Evolutionary conservation across 495 filamentous ascomycete genomes (phyloP).

Genomic region (Hypomontagnella monticulosa): DNA sequence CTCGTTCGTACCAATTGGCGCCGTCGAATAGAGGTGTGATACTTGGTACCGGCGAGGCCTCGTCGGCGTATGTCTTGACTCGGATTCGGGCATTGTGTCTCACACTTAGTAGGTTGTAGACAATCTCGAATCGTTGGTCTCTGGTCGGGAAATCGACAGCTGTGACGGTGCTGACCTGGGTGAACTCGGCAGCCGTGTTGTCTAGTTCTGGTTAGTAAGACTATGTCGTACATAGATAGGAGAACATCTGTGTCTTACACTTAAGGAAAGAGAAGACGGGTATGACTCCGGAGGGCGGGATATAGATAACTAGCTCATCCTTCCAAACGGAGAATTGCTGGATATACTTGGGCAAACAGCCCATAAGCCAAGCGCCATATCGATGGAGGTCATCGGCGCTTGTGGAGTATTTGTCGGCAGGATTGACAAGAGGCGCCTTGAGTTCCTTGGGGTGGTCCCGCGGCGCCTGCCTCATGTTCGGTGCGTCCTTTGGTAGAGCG

Average conservation of each 20-base stretch:
- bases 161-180: slow-evolving; percentile 89
- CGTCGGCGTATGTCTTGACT: slow-evolving; percentile 98
- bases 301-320: slow-evolving; percentile 95
- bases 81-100: slow-evolving; percentile 96
- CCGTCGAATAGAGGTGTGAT: slow-evolving; percentile 88
- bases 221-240: not conserved
- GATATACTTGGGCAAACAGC: slow-evolving; percentile 95
- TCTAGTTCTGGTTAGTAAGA: slow-evolving; percentile 52
- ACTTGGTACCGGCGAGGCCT: slow-evolving; percentile 92
- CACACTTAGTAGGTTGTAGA: slow-evolving; percentile 96
- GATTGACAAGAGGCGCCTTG: slow-evolving; percentile 85
- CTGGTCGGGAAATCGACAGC: slow-evolving; percentile 95
- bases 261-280: slow-evolving; percentile 96
- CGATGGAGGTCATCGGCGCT: slow-evolving; percentile 86
- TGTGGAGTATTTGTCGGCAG: slow-evolving; percentile 87
- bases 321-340: slow-evolving; percentile 99
- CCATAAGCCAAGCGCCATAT: slow-evolving; percentile 96
- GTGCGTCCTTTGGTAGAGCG: slow-evolving; percentile 64
- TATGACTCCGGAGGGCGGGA: slow-evolving; percentile 84
- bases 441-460: slow-evolving; percentile 63
- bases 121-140: slow-evolving; percentile 94
- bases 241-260: slow-evolving; percentile 55
- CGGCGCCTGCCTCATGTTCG: slow-evolving; percentile 76
- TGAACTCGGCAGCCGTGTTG: slow-evolving; percentile 97
- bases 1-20: slow-evolving; percentile 98